Conservation (phyloP, 1,139 yeast species). For the Pichia sp. region DNA sequence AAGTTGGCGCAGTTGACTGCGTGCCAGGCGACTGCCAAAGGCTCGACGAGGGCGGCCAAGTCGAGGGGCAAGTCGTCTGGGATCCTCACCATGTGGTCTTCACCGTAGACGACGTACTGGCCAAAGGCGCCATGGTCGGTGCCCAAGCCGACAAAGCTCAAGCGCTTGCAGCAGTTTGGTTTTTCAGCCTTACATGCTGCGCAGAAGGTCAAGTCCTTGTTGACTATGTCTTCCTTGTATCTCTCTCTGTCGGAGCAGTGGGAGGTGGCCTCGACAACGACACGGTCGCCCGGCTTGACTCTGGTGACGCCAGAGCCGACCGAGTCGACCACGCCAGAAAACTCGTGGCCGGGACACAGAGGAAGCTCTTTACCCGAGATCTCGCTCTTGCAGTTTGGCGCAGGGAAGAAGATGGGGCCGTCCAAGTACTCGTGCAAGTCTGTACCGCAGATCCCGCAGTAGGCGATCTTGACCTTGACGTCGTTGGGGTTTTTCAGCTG, state of each 20-base stretch:
- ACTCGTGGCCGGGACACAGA: conserved; percentile 48
- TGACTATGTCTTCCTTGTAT: conserved; percentile 30
- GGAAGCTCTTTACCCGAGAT: conserved; percentile 32
- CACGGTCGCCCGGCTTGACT: conserved; percentile 47
- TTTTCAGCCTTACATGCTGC: conserved; percentile 43
- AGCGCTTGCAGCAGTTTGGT: conserved; percentile 44
- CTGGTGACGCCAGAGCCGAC: conserved; percentile 46
- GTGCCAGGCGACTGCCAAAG: conserved; percentile 57
- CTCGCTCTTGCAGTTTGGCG: conserved; percentile 30
- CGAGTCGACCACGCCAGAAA: conserved; percentile 46
- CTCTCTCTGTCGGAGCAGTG: conserved; percentile 38
- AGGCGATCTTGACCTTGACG: conserved; percentile 47
- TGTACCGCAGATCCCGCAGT: conserved; percentile 58
- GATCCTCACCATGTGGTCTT: conserved; percentile 43
- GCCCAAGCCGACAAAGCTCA: conserved; percentile 39
- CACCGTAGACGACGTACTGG: conserved; percentile 41
- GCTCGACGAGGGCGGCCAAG: conserved; percentile 54
- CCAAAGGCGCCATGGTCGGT: conserved; percentile 35
- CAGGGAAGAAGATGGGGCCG: conserved; percentile 49
- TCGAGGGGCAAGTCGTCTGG: conserved; percentile 47
- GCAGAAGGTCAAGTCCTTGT: conserved; percentile 33
- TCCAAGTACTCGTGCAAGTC: conserved; percentile 53
- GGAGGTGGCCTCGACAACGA: conserved; percentile 41
- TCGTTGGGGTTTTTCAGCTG: conserved; percentile 41
- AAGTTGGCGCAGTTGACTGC: conserved; percentile 45